Conservation (phyloP, 805 yeast genomes). For the Candida rishiriensis region DNA sequence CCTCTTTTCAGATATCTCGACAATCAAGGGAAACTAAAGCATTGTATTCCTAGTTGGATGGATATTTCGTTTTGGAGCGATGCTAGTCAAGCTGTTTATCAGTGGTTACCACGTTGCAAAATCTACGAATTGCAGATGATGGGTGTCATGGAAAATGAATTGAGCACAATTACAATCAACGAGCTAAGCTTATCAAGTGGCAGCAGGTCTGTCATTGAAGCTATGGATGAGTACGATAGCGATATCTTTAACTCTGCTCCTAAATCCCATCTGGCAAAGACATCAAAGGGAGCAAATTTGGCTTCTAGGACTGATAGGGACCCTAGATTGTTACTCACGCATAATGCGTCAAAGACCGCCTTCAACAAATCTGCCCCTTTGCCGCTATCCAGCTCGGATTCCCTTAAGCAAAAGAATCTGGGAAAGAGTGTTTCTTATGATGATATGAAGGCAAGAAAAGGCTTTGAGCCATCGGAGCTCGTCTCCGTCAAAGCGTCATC, state of each 20-base stretch:
- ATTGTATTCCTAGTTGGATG: conserved; percentile 92
- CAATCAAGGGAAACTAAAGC: conserved; percentile 44
- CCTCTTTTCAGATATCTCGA: conserved; percentile 79
- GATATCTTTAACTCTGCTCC: conserved; percentile 37
- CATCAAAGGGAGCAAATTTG: neutral
- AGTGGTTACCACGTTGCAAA: conserved; percentile 93
- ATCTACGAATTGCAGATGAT: conserved; percentile 96
- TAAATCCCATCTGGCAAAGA: neutral
- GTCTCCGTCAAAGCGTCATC: conserved; percentile 21
- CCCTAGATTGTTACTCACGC: neutral
- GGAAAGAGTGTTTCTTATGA: neutral
- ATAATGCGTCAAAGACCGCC: neutral
- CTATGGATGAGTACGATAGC: conserved; percentile 67
- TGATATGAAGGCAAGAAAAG: conserved; percentile 3
- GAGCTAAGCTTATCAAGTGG: conserved; percentile 39
- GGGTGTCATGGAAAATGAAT: conserved; percentile 94
- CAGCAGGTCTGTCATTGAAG: conserved; percentile 43
- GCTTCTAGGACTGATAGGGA: neutral
- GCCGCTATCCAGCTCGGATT: neutral
- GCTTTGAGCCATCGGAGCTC: conserved; percentile 21
- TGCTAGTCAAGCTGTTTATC: conserved; percentile 39
- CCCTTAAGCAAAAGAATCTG: neutral
- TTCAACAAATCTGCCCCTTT: neutral
- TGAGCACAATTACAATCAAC: conserved; percentile 62
- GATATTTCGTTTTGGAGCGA: conserved; percentile 90